Evolutionary conservation across 1,139 yeast genomes (phyloP).

Genomic region (Saccharomyces hybrid): DNA sequence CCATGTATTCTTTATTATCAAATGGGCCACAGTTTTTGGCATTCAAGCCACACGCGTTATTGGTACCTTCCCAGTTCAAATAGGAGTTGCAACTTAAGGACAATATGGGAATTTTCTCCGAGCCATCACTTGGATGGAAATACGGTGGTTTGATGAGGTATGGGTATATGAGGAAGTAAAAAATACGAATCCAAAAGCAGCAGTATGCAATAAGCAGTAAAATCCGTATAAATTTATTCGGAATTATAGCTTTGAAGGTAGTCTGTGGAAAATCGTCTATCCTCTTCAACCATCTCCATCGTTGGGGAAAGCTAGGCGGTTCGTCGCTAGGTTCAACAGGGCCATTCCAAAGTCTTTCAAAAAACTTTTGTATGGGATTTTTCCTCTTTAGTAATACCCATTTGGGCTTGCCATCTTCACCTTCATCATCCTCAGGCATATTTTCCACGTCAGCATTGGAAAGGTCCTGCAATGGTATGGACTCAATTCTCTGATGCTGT

Average conservation of each 20-base stretch:
- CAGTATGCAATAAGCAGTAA: conserved; percentile 36
- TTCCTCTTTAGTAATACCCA: conserved; percentile 38
- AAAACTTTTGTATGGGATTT: conserved; percentile 20
- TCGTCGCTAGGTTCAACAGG: conserved; percentile 44
- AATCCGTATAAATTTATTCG: conserved; percentile 28
- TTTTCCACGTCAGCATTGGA: conserved; percentile 1
- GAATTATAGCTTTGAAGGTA: conserved; percentile 30
- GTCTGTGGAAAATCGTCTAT: conserved; percentile 42
- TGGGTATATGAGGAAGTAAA: conserved; percentile 22
- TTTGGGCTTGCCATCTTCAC: conserved; percentile 27
- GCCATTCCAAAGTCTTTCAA: conserved; percentile 41
- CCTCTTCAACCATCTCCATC: conserved; percentile 21
- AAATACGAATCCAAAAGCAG: conserved; percentile 26
- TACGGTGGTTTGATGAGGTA: conserved; percentile 26
- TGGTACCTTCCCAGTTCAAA: conserved; percentile 64
- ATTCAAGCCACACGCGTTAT: conserved; percentile 67
- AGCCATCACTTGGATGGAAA: conserved; percentile 16
- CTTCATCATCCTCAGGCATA: neutral
- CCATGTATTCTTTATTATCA: conserved; percentile 41
- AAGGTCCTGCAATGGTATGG: conserved; percentile 1
- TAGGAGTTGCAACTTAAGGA: conserved; percentile 41
- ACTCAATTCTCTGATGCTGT: neutral
- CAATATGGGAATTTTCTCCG: conserved; percentile 22
- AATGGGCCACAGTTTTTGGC: conserved; percentile 51
- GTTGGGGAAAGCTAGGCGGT: conserved; percentile 35